Evolutionary conservation across 73 alveolate species (phyloP).

Genomic region (Paramecium caudatum): DNA sequence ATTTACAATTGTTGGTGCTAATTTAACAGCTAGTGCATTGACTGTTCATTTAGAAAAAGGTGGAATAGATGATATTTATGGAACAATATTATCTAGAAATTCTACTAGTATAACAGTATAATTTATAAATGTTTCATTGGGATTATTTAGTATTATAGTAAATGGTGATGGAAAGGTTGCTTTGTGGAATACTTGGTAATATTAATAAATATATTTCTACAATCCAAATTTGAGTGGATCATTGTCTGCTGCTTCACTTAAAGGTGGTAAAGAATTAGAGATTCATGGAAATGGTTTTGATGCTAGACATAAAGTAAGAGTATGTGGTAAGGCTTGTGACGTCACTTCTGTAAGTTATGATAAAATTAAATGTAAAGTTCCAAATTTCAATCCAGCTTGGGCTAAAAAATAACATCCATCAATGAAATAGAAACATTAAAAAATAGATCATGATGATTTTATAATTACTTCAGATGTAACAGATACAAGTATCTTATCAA

Average conservation of each 20-base stretch:
- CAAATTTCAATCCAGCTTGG: conserved; percentile 38
- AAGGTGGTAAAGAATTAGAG: conserved; percentile 1
- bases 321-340: conserved; percentile 40
- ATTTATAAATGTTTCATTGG: conserved; percentile 8
- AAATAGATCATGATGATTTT: not conserved
- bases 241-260: not conserved
- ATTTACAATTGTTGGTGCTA: conserved; percentile 3
- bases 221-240: conserved; percentile 10
- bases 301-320: conserved; percentile 2
- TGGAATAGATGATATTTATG: not conserved
- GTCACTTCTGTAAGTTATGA: not conserved
- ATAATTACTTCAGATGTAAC: conserved; percentile 1
- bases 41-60: not conserved
- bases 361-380: not conserved
- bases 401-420: not conserved
- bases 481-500: not conserved
- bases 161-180: conserved; percentile 30
- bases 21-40: not conserved
- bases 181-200: not conserved
- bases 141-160: not conserved
- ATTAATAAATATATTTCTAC: not conserved
- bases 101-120: conserved; percentile 7
- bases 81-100: not conserved
- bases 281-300: conserved; percentile 50
- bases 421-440: not conserved